Evolutionary conservation across 2,329 filamentous ascomycete genomes (phyloP), one percentile per base, ranked within the genome.

Genomic region (Rhynchosporium graminicola): DNA sequence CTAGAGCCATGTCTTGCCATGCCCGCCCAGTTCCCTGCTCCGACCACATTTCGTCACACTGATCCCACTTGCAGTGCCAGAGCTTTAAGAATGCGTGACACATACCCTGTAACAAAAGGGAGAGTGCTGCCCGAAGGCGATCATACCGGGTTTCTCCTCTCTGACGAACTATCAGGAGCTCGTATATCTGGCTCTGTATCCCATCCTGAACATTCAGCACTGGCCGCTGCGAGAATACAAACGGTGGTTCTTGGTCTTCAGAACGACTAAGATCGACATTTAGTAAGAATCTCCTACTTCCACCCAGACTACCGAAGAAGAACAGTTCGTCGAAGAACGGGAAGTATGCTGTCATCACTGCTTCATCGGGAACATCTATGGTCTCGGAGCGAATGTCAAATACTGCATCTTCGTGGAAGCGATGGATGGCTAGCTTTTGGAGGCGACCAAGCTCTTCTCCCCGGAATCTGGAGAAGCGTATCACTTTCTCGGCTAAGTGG

Each of bases 291-390:
- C 56, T 43, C 38, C 40, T 48, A n/a, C 56, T 58, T 15, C 43
- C 48, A n/a, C 29, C 42, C 5, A 65, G 26, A 26, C 40, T 60
- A 3, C 63, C 60, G 31, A 65, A 60, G 57, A 63, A 65, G 26
- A 65, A 65, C 0, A 65, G 47, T 4, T 61, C 60, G 36, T 65
- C 60, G 52, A 65, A 65, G 4, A 63, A 47, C 6, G 51, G 52
- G 7, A 46, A 42, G 46, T 65, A 65, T 3, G 60, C 46, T 1
- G 28, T 42, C 3, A 65, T 15, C 9, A 65, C 58, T 13, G 40
- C 50, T 10, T 12, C 15, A 12, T 64, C 48, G 13, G 31, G 36
- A 1, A 57, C 20, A 20, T 52, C n/a, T 13, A 33, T n/a, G 2
- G 45, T 15, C 2, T 45, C 51, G 0, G 38, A 20, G 1, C 38